Conservation (phyloP, 1,139 yeast genomes). For the Pichia sp. region DNA sequence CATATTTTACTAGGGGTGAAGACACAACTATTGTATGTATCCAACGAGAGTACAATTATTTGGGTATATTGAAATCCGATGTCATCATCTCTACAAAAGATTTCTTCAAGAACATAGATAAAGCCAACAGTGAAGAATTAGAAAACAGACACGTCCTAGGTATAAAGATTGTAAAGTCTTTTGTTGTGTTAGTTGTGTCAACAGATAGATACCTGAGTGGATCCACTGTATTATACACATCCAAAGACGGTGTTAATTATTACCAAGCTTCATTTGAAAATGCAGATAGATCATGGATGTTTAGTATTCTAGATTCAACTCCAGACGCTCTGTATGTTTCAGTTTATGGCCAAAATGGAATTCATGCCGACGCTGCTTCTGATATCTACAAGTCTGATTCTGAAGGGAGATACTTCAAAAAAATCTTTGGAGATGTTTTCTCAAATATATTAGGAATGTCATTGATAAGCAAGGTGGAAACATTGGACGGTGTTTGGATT, state of each 20-base stretch:
- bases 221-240: slow-evolving; percentile 45
- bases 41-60: slow-evolving; percentile 35
- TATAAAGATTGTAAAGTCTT: slow-evolving; percentile 43
- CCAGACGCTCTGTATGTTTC: slow-evolving; percentile 49
- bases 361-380: slow-evolving; percentile 22
- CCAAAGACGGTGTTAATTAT: slow-evolving; percentile 52
- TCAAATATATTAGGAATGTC: slow-evolving; percentile 34
- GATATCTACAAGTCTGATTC: slow-evolving; percentile 56
- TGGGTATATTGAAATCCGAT: slow-evolving; percentile 39
- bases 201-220: slow-evolving; percentile 38
- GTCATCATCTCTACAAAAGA: slow-evolving; percentile 43
- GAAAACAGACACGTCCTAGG: slow-evolving; percentile 35
- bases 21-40: slow-evolving; percentile 47
- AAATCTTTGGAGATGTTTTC: slow-evolving; percentile 38
- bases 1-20: slow-evolving; percentile 34
- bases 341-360: slow-evolving; percentile 32
- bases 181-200: slow-evolving; percentile 45
- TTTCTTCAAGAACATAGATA: slow-evolving; percentile 40
- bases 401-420: slow-evolving; percentile 49
- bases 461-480: slow-evolving; percentile 45
- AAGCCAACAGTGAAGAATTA: slow-evolving; percentile 22
- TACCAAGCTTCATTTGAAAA: slow-evolving; percentile 44
- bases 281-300: slow-evolving; percentile 35
- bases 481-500: slow-evolving; percentile 67
- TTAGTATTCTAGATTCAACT: slow-evolving; percentile 50